phyloP scores from a whole-genome alignment of 2,329 filamentous ascomycete species.

The Macrophomina pseudophaseolina region DNA sequence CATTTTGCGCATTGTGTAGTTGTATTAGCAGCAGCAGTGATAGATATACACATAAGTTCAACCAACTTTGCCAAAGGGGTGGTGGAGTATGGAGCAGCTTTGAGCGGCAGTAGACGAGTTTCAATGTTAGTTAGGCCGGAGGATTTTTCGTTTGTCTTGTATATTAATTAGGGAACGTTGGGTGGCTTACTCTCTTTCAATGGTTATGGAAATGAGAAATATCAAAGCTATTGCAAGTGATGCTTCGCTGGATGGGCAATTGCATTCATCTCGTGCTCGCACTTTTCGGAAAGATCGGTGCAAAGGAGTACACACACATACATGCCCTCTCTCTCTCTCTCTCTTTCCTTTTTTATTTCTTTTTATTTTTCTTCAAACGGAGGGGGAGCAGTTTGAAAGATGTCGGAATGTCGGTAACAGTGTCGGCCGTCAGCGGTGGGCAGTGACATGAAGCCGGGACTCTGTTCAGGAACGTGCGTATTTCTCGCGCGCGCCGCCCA shows the following conservation, averaged over 20 bases:
- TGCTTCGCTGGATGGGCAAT: too few relatives aligned
- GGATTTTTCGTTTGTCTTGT: conserved; percentile 5
- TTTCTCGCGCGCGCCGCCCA: neutral
- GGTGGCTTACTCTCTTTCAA: neutral
- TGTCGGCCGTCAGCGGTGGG: neutral
- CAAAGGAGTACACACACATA: too few relatives aligned
- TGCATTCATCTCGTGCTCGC: too few relatives aligned
- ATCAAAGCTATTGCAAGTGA: neutral
- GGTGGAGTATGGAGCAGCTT: neutral
- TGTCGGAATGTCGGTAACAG: neutral
- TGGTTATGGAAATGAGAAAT: conserved; percentile 18
- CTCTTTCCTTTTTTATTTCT: too few relatives aligned
- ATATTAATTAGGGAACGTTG: conserved; percentile 11
- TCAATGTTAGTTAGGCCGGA: neutral
- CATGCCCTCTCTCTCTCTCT: too few relatives aligned
- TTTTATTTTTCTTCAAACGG: too few relatives aligned
- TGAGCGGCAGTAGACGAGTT: conserved; percentile 4
- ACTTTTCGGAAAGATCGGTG: too few relatives aligned
- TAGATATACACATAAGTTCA: conserved; percentile 19
- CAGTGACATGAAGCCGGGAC: neutral
- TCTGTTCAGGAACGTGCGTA: neutral
- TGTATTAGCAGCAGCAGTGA: conserved; percentile 24
- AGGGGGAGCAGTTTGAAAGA: too few relatives aligned
- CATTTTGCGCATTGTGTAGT: conserved; percentile 20
- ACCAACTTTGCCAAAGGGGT: neutral